Evolutionary conservation across 2,329 filamentous ascomycete species (phyloP).

Genomic region (Ceratocystis huliohia): DNA sequence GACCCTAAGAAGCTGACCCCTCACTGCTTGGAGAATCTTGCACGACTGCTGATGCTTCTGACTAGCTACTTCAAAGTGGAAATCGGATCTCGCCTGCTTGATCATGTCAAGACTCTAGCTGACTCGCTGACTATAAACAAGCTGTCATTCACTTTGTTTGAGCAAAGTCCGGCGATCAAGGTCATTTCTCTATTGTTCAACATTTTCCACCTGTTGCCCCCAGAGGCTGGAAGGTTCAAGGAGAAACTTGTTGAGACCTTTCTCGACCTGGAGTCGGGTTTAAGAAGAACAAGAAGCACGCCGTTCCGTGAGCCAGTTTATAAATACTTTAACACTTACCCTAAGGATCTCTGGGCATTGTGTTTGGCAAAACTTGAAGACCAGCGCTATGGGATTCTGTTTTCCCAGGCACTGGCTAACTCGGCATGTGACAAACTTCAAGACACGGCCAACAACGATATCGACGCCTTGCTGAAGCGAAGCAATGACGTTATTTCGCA

Average conservation of each 20-base stretch:
- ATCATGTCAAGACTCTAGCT: conserved; percentile 84
- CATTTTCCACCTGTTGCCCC: conserved; percentile 89
- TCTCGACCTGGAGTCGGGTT: conserved; percentile 71
- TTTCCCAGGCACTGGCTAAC: conserved; percentile 74
- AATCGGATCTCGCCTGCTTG: conserved; percentile 82
- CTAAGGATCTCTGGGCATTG: conserved; percentile 72
- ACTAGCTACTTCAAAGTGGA: conserved; percentile 99
- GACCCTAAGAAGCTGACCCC: conserved; percentile 83
- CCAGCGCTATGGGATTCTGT: conserved; percentile 75
- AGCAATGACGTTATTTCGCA: conserved; percentile 51
- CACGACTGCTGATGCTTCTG: conserved; percentile 74
- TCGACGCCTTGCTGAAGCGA: conserved; percentile 56
- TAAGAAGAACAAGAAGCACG: conserved; percentile 78
- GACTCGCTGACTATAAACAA: conserved; percentile 70
- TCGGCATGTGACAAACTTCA: conserved; percentile 62
- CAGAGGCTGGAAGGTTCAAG: conserved; percentile 82
- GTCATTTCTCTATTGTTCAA: conserved; percentile 90
- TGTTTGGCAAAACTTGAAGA: conserved; percentile 72
- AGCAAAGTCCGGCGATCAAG: conserved; percentile 86
- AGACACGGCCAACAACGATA: conserved; percentile 58
- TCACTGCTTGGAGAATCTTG: conserved; percentile 80
- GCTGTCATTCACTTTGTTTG: conserved; percentile 86
- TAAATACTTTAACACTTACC: conserved; percentile 86
- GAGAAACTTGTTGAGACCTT: conserved; percentile 79
- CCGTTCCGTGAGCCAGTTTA: conserved; percentile 85